Conservation (phyloP, 2,329 filamentous ascomycete species). For the Akanthomyces lecanii region DNA sequence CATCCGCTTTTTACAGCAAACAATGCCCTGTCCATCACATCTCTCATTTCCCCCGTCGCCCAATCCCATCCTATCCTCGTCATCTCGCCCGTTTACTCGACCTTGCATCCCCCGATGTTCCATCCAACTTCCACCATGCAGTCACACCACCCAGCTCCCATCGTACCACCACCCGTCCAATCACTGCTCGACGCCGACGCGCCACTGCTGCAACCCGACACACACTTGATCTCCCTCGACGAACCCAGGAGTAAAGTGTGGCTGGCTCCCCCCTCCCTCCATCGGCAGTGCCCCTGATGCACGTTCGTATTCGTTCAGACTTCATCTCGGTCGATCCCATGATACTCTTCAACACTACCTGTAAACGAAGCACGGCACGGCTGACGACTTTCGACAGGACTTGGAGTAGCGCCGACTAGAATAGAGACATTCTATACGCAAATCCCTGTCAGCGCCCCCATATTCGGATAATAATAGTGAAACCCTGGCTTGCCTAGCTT, state of each 20-base stretch:
- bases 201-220: slow-evolving; percentile 6
- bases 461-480: too few relatives aligned
- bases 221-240: neutral
- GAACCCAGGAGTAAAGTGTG: neutral
- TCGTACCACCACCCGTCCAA: neutral
- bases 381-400: too few relatives aligned
- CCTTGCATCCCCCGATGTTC: neutral
- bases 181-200: neutral
- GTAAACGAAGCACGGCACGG: too few relatives aligned
- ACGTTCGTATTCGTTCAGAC: neutral
- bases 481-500: slow-evolving; percentile 51
- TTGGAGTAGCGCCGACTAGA: too few relatives aligned
- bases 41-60: too few relatives aligned
- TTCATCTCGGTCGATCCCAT: too few relatives aligned
- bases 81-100: too few relatives aligned
- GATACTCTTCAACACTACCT: too few relatives aligned
- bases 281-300: slow-evolving; percentile 4
- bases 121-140: neutral
- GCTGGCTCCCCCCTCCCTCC: neutral
- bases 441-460: too few relatives aligned
- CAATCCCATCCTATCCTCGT: too few relatives aligned
- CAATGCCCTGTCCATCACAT: neutral
- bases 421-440: too few relatives aligned
- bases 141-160: neutral
- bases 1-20: neutral